Conservation (phyloP, 192 early-diverging fungal genomes). For the Gaertneriomyces sp. region DNA sequence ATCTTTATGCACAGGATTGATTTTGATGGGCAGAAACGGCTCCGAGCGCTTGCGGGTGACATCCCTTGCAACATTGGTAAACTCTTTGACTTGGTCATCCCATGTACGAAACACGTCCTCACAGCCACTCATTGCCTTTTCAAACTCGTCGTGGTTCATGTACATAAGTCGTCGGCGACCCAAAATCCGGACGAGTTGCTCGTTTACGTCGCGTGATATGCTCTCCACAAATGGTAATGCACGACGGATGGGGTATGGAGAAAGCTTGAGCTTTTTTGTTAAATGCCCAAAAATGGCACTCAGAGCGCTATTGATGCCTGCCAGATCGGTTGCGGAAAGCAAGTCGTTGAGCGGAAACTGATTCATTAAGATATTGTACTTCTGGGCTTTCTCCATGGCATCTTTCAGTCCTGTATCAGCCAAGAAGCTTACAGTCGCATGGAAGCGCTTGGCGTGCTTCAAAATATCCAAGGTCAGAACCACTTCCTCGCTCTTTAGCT, state of each 20-base stretch:
- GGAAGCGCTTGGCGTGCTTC: conserved; percentile 96
- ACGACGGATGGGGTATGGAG: conserved; percentile 71
- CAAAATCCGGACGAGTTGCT: conserved; percentile 84
- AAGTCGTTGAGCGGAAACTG: conserved; percentile 98
- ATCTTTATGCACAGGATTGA: conserved; percentile 82
- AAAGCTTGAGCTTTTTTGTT: conserved; percentile 95
- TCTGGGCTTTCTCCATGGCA: conserved; percentile 81
- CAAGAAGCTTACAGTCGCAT: conserved; percentile 94
- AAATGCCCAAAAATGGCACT: conserved; percentile 87
- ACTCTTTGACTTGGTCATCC: conserved; percentile 95
- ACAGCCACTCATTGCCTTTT: conserved; percentile 73
- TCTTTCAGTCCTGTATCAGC: conserved; percentile 98
- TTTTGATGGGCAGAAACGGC: conserved; percentile 94
- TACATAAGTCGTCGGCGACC: conserved; percentile 88
- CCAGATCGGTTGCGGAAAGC: conserved; percentile 88
- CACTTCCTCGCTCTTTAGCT: conserved; percentile 79
- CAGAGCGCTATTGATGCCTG: conserved; percentile 73
- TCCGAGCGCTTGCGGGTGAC: conserved; percentile 87
- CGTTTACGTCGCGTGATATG: conserved; percentile 92
- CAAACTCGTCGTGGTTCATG: conserved; percentile 91
- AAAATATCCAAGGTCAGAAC: conserved; percentile 90
- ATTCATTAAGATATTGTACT: conserved; percentile 97
- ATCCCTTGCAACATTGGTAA: conserved; percentile 90
- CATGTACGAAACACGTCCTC: conserved; percentile 88
- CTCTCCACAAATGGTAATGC: conserved; percentile 91